phyloP scores from a whole-genome alignment of 495 filamentous ascomycete genomes.

The Cenococcum geophilum region DNA sequence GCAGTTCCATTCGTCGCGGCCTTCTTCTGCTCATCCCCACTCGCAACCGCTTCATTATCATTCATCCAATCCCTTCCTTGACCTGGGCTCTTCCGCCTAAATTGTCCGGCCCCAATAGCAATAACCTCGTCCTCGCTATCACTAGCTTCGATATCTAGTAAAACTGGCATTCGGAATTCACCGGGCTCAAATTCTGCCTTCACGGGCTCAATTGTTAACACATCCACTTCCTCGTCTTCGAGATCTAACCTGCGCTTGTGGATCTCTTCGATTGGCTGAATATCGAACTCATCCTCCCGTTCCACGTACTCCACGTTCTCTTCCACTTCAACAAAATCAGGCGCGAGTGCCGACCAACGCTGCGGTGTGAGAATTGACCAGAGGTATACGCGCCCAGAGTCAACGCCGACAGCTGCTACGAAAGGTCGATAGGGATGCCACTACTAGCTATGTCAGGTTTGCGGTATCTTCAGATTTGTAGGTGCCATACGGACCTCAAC shows the following conservation, averaged over 20 bases:
- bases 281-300: conserved; percentile 94
- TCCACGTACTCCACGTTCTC: conserved; percentile 97
- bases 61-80: conserved; percentile 51
- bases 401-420: conserved; percentile 82
- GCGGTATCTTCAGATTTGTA: not conserved
- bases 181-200: conserved; percentile 57
- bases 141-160: conserved; percentile 71
- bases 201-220: conserved; percentile 64
- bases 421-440: conserved; percentile 92
- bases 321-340: conserved; percentile 95
- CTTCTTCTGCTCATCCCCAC: conserved; percentile 39
- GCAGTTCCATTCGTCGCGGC: conserved; percentile 13
- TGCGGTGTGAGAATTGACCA: conserved; percentile 92
- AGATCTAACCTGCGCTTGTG: conserved; percentile 81
- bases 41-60: conserved; percentile 41
- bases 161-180: conserved; percentile 78
- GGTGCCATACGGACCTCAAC: conserved; percentile 53
- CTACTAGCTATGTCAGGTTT: conserved; percentile 19
- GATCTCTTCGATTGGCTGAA: conserved; percentile 90
- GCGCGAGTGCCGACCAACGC: conserved; percentile 92
- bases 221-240: conserved; percentile 87
- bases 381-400: conserved; percentile 80
- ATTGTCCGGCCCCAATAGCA: conserved; percentile 74
- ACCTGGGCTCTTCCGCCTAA: conserved; percentile 67
- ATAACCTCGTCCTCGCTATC: conserved; percentile 86